Evolutionary conservation across 495 filamentous ascomycete genomes (phyloP), one percentile per base, ranked within the genome.

Genomic region (Penicillium paradoxum): DNA sequence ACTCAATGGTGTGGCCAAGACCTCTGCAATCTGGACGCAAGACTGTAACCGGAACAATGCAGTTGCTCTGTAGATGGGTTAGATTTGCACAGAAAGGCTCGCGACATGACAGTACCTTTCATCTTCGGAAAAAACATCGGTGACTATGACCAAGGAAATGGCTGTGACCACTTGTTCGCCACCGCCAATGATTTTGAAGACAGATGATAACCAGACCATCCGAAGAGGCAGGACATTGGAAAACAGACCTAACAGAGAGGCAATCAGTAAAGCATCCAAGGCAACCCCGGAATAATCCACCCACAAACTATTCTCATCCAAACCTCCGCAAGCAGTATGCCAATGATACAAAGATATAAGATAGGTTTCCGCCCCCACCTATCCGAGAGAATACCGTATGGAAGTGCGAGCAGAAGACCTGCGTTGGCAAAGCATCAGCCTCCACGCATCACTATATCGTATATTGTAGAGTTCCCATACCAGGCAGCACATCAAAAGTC

Each of bases 311-410:
- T 24, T 24, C 39, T 34, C 17, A 51, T 14, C 49, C 49, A 51
- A 3, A 51, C 27, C 18, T 73, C 55, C 25, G 62, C 53, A 0
- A 77, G 49, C 1, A 66, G 25, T 34, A 70, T 54, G 6, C 74
- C 76, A 18, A 66, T 6, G 6, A 72, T 37, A 4, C 62, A 55
- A 25, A 75, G 53, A n/a, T 62, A 61, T 6, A 70, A 48, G 27
- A 79, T 67, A 2, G 70, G 70, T 34, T 66, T 74, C 42, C 77
- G 70, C 9, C 77, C 77, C 49, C 71, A 74, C 37, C 66, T 77
- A 60, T 71, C 66, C 13, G 65, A 55, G 2, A 73, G 57, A 17
- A 72, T 55, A 21, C 71, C 65, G 55, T 62, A 72, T 0, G 65
- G 66, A 2, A 72, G 41, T 7, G 64, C 68, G 4, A 75, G 45